phyloP scores from a whole-genome alignment of 257 asterid species.

The Agastache rugosa region DNA sequence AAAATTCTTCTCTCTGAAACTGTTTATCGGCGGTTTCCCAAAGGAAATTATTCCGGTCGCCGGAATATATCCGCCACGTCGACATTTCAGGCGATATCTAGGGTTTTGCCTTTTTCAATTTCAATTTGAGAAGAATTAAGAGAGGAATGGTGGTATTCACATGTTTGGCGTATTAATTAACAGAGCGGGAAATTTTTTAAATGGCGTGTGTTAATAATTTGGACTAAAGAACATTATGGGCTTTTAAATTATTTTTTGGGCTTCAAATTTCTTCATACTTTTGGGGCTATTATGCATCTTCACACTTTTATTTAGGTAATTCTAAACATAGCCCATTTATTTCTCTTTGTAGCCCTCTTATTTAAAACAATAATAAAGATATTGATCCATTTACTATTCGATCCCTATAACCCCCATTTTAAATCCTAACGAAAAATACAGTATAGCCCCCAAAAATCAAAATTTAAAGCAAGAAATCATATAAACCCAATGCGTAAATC shows the following conservation, averaged over 20 bases:
- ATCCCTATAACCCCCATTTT: no score
- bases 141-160: background rate
- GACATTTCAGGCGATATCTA: conserved; percentile 59
- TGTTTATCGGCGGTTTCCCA: conserved; percentile 58
- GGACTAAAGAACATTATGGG: conserved; percentile 18
- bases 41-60: conserved; percentile 58
- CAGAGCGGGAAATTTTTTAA: conserved; percentile 45
- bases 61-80: conserved; percentile 81
- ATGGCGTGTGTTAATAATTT: conserved; percentile 32
- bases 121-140: background rate
- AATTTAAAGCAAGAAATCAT: no score
- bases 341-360: no score
- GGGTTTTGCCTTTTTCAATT: conserved; percentile 43
- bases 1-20: conserved; percentile 36
- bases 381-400: no score
- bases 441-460: no score
- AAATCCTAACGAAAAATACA: no score
- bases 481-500: no score
- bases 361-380: no score
- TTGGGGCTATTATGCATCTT: no score
- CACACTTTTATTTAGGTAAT: no score
- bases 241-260: background rate
- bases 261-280: no score
- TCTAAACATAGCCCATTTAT: no score
- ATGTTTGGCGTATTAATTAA: background rate